Base-by-base conservation (phyloP, 1,139 yeast species). In the Candida sp. region DNA sequence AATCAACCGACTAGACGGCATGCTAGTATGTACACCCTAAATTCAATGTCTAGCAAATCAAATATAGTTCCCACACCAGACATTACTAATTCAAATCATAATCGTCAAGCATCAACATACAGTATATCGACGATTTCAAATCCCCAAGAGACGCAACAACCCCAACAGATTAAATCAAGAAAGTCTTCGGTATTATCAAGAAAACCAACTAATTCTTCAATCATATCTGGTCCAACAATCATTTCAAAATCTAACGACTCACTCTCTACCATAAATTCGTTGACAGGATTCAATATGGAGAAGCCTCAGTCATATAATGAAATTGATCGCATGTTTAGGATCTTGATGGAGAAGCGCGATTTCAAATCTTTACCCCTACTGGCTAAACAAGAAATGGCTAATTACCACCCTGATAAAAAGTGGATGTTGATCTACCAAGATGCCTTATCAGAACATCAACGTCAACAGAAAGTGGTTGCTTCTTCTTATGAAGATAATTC, bases 351-450 rank as follows among this genome's bases (percentile, higher is more conserved):
- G 46, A 84, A 86, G 55, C 77, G 97, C 55, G 95, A 90, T 59
- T 86, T 88, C 61, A 82, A 84, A 53, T 80, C 87, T 44, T 71
- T 90, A 40, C 96, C 97, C 0, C 79, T 80, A 23, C 81, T 79
- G 46, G 96, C 95, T 7, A 84, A 84, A 51, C 79, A 75, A 49
- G 95, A 88, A 60, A 82, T 93, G 86, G 72, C 82, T 56, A 80
- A 78, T 51, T 90, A 87, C 57, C 79, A 86, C 36, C 70, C 81
- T 0, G 87, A 85, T 43, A 88, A 90, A 55, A 93, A 93, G 64
- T 89, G 97, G 96, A 82, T 87, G 83, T 74, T 93, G 53, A 86
- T 93, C 37, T 82, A 86, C 54, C 98, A 93, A 60, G 97, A 90
- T 61, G 83, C 86, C 30, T 73, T 87, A 44, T 79, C 91, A 5